phyloP scores from a whole-genome alignment of 1,284 basidiomycete genomes.

The Trichosporon coremiiforme region DNA sequence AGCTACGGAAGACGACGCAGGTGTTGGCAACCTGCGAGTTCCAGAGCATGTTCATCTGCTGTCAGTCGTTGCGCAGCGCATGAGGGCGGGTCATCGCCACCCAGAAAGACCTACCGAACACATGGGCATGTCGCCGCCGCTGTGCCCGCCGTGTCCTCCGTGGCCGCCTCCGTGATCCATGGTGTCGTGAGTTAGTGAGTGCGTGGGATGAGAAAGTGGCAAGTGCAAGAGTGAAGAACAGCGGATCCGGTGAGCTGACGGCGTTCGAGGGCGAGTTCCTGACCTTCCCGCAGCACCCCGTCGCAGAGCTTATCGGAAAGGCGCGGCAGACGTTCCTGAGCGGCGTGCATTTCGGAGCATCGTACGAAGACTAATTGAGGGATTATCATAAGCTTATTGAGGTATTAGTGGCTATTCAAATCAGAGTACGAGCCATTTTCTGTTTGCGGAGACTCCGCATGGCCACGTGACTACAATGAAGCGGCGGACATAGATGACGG shows the following conservation, averaged over 20 bases:
- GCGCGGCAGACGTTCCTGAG: not conserved
- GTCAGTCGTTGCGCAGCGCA: not conserved
- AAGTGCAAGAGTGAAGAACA: not conserved
- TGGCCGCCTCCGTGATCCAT: constrained; percentile 34
- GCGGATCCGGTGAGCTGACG: not conserved
- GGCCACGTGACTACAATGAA: not conserved
- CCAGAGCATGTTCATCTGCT: constrained; percentile 58
- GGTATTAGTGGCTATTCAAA: not conserved
- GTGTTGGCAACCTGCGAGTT: constrained; percentile 51
- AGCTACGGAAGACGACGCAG: constrained; percentile 53
- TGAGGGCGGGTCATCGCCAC: not conserved
- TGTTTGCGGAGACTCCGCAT: not conserved
- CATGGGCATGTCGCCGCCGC: constrained; percentile 26
- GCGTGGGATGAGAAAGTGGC: not conserved
- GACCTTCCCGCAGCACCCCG: not conserved
- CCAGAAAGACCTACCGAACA: constrained; percentile 24
- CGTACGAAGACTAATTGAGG: not conserved
- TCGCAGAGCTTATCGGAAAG: not conserved
- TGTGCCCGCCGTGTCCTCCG: constrained; percentile 24
- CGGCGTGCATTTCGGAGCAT: not conserved
- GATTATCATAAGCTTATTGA: not conserved
- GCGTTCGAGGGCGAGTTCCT: not conserved
- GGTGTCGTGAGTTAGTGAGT: not conserved
- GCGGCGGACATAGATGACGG: not conserved
- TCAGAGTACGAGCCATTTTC: not conserved